Conservation (phyloP, 176 grass and related monocot species). For the Musa schizocarpa region DNA sequence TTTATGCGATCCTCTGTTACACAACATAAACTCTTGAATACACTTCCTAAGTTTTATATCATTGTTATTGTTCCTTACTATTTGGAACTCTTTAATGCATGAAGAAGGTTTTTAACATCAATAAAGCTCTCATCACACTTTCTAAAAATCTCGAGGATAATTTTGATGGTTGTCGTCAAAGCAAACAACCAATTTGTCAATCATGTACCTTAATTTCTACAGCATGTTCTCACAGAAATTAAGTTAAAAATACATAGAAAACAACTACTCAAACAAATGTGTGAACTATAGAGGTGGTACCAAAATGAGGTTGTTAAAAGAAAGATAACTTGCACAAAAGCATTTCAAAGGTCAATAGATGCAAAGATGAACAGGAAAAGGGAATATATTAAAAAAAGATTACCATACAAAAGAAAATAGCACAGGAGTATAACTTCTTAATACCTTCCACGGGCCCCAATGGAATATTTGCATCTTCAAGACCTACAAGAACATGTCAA, state of each 20-base stretch:
- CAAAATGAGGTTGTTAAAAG: background rate
- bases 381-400: background rate
- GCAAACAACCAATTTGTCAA: no score
- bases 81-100: background rate
- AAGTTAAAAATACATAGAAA: no score
- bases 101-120: background rate
- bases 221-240: no score
- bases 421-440: background rate
- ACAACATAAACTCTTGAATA: background rate
- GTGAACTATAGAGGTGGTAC: background rate
- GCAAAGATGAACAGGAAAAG: background rate
- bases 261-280: background rate
- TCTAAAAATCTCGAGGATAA: no score
- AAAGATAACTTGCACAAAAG: background rate
- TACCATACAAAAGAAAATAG: background rate
- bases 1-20: background rate
- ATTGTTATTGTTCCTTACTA: background rate
- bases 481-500: conserved; percentile 37
- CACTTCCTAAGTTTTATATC: background rate
- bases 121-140: background rate
- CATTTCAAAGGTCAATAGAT: background rate
- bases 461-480: conserved; percentile 80
- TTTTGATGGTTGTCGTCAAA: no score
- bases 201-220: no score
- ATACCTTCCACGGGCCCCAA: conserved; percentile 90